Evolutionary conservation across 1,284 basidiomycete species (phyloP).

Genomic region (Phaffia rhodozyma): DNA sequence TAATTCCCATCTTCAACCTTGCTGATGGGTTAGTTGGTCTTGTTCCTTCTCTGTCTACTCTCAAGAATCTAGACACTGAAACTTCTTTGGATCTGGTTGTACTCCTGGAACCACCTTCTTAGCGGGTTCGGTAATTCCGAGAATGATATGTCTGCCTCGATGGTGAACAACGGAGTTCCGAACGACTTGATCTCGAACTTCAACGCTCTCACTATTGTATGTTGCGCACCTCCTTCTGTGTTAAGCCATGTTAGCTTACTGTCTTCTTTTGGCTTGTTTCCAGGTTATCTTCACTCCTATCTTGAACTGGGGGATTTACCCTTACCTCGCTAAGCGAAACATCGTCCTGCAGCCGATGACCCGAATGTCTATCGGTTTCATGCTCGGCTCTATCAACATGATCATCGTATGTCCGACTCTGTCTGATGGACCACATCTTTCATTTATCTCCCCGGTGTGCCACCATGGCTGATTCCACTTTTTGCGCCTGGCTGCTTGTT

Average conservation of each 20-base stretch:
- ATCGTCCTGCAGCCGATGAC: slow-evolving; percentile 2
- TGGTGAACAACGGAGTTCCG: slow-evolving; percentile 37
- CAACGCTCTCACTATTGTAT: slow-evolving; percentile 32
- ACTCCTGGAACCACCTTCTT: not conserved
- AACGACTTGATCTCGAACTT: slow-evolving; percentile 41
- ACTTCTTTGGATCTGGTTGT: too few relatives aligned
- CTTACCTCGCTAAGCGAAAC: not conserved
- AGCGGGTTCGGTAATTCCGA: slow-evolving; percentile 37
- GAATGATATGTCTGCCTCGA: slow-evolving; percentile 35
- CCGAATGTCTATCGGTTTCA: slow-evolving; percentile 12
- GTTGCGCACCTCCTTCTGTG: not conserved
- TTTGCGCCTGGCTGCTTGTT: slow-evolving; percentile 12
- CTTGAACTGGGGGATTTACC: slow-evolving; percentile 29
- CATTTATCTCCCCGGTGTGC: slow-evolving; percentile 9
- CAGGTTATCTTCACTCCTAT: slow-evolving; percentile 36
- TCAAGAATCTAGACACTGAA: too few relatives aligned
- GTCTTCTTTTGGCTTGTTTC: not conserved
- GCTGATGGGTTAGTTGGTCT: slow-evolving; percentile 28
- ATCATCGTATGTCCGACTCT: not conserved
- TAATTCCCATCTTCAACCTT: slow-evolving; percentile 39
- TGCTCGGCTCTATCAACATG: slow-evolving; percentile 9
- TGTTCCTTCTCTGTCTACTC: too few relatives aligned
- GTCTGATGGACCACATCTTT: too few relatives aligned
- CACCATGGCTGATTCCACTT: slow-evolving; percentile 1
- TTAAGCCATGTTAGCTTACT: not conserved